Base-by-base conservation (phyloP, 495 filamentous ascomycete genomes). In the Aspergillus sclerotiicarbonarius region DNA sequence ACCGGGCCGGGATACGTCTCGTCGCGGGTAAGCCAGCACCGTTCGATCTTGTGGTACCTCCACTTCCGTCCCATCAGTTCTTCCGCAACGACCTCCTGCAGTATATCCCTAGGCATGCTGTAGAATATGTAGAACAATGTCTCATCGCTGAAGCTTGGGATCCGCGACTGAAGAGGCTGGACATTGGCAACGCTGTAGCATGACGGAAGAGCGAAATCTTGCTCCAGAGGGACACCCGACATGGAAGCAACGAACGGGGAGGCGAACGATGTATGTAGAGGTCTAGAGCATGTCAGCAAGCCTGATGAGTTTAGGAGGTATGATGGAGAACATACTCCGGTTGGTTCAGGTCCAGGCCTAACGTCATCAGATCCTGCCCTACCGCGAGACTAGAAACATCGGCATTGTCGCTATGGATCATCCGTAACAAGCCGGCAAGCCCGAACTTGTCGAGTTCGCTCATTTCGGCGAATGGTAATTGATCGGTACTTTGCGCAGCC, bases 121-220 rank as follows among this genome's bases (percentile, higher is more conserved):
- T 96, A 97, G 79, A 97, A 97, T 60, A 97, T 94, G 77, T 87
- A 92, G 70, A 97, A 91, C 54, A 97, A 78, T 0, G 91, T 95
- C 69, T 97, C 92, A 57, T 96, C 90, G 60, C 87, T 88, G 75
- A 96, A 95, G 53, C 85, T 89, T 15, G 80, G 77, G 46, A 96
- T 89, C 61, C 92, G 89, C 51, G 84, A 82, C 46, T 90, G 84
- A 18, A 96, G 78, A 15, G 85, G 83, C 63, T 91, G 90, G 31
- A 95, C 88, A 64, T 96, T 97, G 61, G 84, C 86, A 20, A 97
- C 92, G 47, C 81, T 85, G 69, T 97, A 97, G 70, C 91, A 94
- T 20, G 87, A 82, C 2, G 92, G 92, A 7, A 96, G 72, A 12
- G 76, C 81, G 67, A 88, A 93, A 48, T 91, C 88, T 37, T 90